Base-by-base conservation (phyloP, 176 grass and related monocot species). In the Saccharum officinarum region DNA sequence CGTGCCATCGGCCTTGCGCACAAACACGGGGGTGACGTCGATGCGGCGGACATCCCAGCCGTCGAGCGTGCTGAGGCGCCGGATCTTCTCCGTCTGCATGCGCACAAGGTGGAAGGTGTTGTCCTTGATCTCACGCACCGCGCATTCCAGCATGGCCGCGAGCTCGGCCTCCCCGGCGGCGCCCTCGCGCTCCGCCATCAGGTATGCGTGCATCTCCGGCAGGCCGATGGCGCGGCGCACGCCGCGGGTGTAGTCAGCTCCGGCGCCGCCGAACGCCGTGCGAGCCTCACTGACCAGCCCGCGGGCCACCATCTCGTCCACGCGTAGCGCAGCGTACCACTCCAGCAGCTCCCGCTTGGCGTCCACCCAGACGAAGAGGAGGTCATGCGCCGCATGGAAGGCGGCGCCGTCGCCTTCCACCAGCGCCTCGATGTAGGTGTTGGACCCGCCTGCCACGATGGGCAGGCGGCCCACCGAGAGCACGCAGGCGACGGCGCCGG, bases 151-250 rank as follows among this genome's bases (percentile, higher is more conserved):
- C 76, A 90, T 66, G 15, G 1, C 69, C 17, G 22, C 73, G 14
- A 78, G 73, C 13, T 79, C 86, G 5, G 60, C 83, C 67, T 82
- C 69, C 11, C 42, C 73, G 8, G 70, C 78, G 22, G 2, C 3
- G 12, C 73, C 63, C 8, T 20, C 83, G n/a, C 84, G 73, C 84
- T 86, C 40, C 7, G 87, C 77, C 6, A 45, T 69, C 10, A 91
- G 82, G 85, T 91, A 97, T 0, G 78, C 80, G 66, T 94, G 89
- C 83, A 97, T 73, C 75, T 97, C 89, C 39, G 91, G 87, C 30
- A 97, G 71, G 9, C 95, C 87, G 37, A 97, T 97, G 40, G 92
- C 90, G 8, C 84, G 83, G 4, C 79, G 84, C 15, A 97, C n/a
- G 2, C 92, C 95, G 7, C 59, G 81, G 16, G 71, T 73, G 86